Percentiles rank a stretch among this genome's conserved stretches.
phyloP scores from a whole-genome alignment of 192 early-diverging fungal species.

The Coemansia umbellata region DNA sequence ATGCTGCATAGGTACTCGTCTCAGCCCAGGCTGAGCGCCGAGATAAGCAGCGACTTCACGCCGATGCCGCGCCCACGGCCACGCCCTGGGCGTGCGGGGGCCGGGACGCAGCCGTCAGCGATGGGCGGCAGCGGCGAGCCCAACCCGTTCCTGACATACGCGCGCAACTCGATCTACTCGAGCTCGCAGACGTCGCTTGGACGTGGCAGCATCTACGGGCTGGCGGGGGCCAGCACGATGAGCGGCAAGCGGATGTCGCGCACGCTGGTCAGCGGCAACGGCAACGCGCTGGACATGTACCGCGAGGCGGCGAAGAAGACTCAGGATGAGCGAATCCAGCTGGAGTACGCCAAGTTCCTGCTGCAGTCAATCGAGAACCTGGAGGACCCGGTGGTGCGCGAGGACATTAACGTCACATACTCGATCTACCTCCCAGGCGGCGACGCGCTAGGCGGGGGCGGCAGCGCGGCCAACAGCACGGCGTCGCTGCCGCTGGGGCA shows the following conservation, averaged over 20 bases:
- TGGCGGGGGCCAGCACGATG: constrained; percentile 15
- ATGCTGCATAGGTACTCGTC: constrained; percentile 39
- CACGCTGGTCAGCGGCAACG: constrained; percentile 46
- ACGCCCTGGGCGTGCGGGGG: constrained; percentile 35
- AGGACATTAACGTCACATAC: constrained; percentile 49
- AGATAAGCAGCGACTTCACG: constrained; percentile 19
- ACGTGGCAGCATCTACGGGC: constrained; percentile 43
- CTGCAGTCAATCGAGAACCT: constrained; percentile 62
- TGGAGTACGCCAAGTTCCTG: constrained; percentile 74
- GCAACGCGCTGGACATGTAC: constrained; percentile 59
- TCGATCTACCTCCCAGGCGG: constrained; percentile 47
- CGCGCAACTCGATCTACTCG: constrained; percentile 53
- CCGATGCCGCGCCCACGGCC: constrained; percentile 30
- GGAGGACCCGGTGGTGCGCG: constrained; percentile 42
- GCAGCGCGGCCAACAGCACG: constrained; percentile 32
- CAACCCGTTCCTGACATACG: constrained; percentile 49
- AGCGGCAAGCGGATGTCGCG: constrained; percentile 47
- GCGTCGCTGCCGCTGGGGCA: constrained; percentile 47
- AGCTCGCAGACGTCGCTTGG: constrained; percentile 49
- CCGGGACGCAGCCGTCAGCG: constrained; percentile 5
- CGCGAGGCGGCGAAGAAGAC: constrained; percentile 75
- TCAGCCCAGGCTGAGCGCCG: constrained; percentile 29
- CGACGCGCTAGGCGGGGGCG: constrained; percentile 9
- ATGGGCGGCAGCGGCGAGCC: constrained; percentile 17
- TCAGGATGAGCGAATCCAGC: constrained; percentile 66